phyloP scores from a whole-genome alignment of 2,329 filamentous ascomycete genomes.

The Penicillium sp. region DNA sequence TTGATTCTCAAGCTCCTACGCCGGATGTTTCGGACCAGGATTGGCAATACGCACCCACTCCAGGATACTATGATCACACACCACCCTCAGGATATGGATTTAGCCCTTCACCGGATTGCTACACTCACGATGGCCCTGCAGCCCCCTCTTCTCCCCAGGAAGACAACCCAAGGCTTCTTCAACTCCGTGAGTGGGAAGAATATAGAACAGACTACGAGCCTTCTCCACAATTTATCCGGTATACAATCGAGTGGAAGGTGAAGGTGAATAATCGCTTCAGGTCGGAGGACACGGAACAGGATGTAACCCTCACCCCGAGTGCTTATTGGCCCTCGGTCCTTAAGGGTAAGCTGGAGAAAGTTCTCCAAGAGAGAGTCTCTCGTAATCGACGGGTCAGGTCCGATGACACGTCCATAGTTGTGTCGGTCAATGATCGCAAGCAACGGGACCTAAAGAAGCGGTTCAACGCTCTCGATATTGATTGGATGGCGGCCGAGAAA shows the following conservation, averaged over 20 bases:
- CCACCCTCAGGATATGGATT: background rate
- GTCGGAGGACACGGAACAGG: background rate
- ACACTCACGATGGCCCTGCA: background rate
- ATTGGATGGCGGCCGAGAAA: slow-evolving; percentile 10
- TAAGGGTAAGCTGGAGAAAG: background rate
- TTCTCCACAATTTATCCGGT: background rate
- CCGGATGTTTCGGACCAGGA: background rate
- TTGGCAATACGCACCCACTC: background rate
- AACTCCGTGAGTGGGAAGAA: background rate
- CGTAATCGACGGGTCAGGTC: background rate
- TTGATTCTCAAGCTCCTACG: background rate
- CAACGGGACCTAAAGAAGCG: slow-evolving; percentile 7
- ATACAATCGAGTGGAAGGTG: background rate
- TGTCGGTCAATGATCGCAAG: slow-evolving; percentile 8
- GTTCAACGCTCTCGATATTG: slow-evolving; percentile 10
- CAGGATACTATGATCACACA: background rate
- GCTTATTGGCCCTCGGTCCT: background rate
- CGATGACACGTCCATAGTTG: slow-evolving; percentile 7
- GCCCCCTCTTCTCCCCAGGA: background rate
- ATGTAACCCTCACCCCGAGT: background rate
- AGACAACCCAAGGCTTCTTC: background rate
- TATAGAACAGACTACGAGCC: background rate
- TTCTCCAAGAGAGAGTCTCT: background rate
- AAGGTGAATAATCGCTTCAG: background rate
- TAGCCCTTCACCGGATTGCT: background rate